Percentiles rank a stretch among this genome's conserved stretches.
Evolutionary conservation across 1,284 basidiomycete species (phyloP).

Genomic region (Cryptococcus sp.): DNA sequence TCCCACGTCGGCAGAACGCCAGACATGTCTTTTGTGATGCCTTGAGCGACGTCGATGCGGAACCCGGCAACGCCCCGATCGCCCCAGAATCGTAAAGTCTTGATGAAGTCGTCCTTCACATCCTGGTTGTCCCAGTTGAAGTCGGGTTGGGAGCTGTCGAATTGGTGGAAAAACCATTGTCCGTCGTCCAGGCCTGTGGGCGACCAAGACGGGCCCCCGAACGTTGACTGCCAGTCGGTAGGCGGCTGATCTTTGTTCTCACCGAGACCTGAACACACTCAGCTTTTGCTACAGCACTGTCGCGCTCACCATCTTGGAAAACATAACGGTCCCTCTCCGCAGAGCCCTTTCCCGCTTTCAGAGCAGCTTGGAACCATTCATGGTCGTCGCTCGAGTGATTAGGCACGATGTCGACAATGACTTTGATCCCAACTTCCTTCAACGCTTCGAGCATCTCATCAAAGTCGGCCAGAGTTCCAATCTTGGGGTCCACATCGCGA

Average conservation of each 20-base stretch:
- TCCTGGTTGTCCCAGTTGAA: conserved; percentile 74
- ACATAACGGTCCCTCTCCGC: conserved; percentile 74
- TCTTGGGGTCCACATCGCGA: conserved; percentile 68
- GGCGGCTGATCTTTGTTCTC: conserved; percentile 61
- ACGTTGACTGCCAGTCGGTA: conserved; percentile 70
- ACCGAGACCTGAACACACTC: conserved; percentile 56
- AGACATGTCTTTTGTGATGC: conserved; percentile 35
- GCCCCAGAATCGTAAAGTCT: conserved; percentile 73
- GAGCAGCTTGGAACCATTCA: conserved; percentile 70
- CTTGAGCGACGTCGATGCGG: conserved; percentile 54
- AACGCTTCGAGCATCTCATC: conserved; percentile 64
- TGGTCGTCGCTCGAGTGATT: conserved; percentile 80
- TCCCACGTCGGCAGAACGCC: conserved; percentile 19
- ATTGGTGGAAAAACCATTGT: conserved; percentile 72
- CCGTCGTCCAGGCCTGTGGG: conserved; percentile 62
- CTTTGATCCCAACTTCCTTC: conserved; percentile 68
- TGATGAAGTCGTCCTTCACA: conserved; percentile 65
- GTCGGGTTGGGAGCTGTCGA: conserved; percentile 70
- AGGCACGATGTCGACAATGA: conserved; percentile 79
- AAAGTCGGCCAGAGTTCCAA: conserved; percentile 73
- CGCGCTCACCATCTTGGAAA: conserved; percentile 68
- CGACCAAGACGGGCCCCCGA: conserved; percentile 73
- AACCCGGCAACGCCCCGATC: conserved; percentile 74
- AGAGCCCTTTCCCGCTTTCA: conserved; percentile 60
- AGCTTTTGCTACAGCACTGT: conserved; percentile 69